Evolutionary conservation across 495 filamentous ascomycete species (phyloP).

Genomic region (Aspergillus panamensis): DNA sequence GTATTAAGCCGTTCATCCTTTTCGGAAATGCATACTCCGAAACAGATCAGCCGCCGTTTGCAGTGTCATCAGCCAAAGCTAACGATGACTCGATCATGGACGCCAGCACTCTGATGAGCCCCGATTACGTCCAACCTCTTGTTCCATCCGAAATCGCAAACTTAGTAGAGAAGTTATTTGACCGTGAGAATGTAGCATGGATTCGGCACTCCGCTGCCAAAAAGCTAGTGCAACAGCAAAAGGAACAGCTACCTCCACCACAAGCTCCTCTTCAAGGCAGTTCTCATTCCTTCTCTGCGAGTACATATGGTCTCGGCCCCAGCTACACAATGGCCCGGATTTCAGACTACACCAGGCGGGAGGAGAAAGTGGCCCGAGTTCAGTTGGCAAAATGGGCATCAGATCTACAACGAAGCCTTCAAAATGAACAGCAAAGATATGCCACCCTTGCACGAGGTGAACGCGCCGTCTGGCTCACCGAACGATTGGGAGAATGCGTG

Average conservation of each 20-base stretch:
- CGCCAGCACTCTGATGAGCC: slow-evolving; percentile 89
- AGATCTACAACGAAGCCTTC: slow-evolving; percentile 78
- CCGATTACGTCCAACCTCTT: slow-evolving; percentile 87
- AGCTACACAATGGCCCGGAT: slow-evolving; percentile 69
- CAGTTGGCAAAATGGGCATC: slow-evolving; percentile 85
- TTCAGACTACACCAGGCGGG: slow-evolving; percentile 64
- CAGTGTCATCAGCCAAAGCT: slow-evolving; percentile 74
- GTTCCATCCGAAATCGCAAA: slow-evolving; percentile 68
- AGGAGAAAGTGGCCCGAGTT: slow-evolving; percentile 74
- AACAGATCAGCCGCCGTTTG: slow-evolving; percentile 54
- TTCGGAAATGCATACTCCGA: slow-evolving; percentile 49
- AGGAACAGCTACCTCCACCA: slow-evolving; percentile 11
- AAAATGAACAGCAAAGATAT: slow-evolving; percentile 76
- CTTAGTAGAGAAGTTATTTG: slow-evolving; percentile 73
- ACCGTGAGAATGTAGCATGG: slow-evolving; percentile 76
- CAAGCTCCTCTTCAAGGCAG: slow-evolving; percentile 15
- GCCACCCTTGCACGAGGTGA: slow-evolving; percentile 67
- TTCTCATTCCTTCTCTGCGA: slow-evolving; percentile 23
- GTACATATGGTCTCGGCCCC: slow-evolving; percentile 37
- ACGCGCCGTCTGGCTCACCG: slow-evolving; percentile 73
- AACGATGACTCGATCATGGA: slow-evolving; percentile 90
- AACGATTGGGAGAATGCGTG: slow-evolving; percentile 70
- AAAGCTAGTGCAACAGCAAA: slow-evolving; percentile 74
- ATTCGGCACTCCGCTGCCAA: slow-evolving; percentile 82
- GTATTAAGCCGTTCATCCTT: slow-evolving; percentile 67